phyloP scores from a whole-genome alignment of 2,329 filamentous ascomycete species.

The Thyridium curvatum region DNA sequence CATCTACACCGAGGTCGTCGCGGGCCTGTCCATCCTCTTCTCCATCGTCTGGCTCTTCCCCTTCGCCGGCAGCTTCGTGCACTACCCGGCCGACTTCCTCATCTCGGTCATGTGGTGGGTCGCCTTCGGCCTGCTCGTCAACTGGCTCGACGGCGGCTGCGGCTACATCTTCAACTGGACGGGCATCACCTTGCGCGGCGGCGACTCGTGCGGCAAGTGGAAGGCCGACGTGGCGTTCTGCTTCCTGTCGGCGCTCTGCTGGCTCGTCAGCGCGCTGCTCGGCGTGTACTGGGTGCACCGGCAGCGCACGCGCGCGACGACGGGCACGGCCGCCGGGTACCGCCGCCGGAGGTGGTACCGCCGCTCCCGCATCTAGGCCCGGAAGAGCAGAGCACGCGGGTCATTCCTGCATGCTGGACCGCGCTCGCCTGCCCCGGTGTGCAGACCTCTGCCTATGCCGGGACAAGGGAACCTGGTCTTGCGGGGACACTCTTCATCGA shows the following conservation, averaged over 20 bases:
- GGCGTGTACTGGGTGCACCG: conserved; percentile 48
- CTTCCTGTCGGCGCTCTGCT: conserved; percentile 65
- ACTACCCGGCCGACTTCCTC: conserved; percentile 66
- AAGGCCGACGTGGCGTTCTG: conserved; percentile 66
- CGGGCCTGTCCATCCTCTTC: conserved; percentile 62
- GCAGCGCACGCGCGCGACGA: conserved; percentile 14
- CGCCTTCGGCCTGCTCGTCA: conserved; percentile 59
- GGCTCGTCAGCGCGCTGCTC: conserved; percentile 59
- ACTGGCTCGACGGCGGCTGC: conserved; percentile 43
- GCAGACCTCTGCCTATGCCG: too few species aligned
- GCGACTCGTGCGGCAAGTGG: conserved; percentile 57
- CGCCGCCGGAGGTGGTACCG: conserved; percentile 34
- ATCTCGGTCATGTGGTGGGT: conserved; percentile 66
- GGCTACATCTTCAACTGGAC: conserved; percentile 55
- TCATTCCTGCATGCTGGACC: too few species aligned
- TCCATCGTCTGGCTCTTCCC: conserved; percentile 67
- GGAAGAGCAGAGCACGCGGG: too few species aligned
- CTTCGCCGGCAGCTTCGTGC: conserved; percentile 58
- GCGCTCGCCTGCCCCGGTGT: too few species aligned
- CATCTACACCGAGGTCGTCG: conserved; percentile 70
- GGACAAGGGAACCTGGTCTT: too few species aligned
- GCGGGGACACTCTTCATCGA: too few species aligned
- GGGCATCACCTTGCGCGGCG: conserved; percentile 39
- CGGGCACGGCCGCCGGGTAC: conserved; percentile 16
- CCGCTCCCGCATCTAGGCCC: conserved; percentile 33